Conservation (phyloP, 73 alveolate species). For the Symbiodinium pilosum region DNA sequence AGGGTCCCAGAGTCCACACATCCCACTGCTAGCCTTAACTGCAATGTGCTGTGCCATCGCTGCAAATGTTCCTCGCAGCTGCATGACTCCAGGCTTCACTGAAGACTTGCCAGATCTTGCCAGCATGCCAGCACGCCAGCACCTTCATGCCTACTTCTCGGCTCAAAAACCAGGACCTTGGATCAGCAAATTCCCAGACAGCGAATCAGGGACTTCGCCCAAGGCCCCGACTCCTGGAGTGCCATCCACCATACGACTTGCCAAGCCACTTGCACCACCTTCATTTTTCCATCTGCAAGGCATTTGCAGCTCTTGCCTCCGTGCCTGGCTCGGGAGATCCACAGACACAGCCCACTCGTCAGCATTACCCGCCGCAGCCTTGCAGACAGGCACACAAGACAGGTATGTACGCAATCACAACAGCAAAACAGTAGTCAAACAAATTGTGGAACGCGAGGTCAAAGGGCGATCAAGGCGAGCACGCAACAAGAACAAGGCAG, state of each 20-base stretch:
- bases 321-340: neutral
- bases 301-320: no score
- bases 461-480: no score
- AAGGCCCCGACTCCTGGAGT: slow-evolving; percentile 8
- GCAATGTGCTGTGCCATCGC: slow-evolving; percentile 52
- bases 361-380: neutral
- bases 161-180: neutral
- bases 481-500: no score
- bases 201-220: no score
- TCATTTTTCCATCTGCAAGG: no score
- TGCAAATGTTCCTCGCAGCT: slow-evolving; percentile 37
- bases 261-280: slow-evolving; percentile 50
- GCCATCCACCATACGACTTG: slow-evolving; percentile 14
- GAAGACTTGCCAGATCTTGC: no score
- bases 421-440: no score
- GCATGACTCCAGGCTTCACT: no score
- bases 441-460: no score
- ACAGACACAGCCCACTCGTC: neutral
- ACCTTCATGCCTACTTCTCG: neutral
- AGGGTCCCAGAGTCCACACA: no score
- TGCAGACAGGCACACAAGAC: neutral
- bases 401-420: neutral
- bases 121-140: no score
- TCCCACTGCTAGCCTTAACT: slow-evolving; percentile 27
- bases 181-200: neutral